Evolutionary conservation across 2,329 filamentous ascomycete genomes (phyloP).

Genomic region (Epichloe elymi): DNA sequence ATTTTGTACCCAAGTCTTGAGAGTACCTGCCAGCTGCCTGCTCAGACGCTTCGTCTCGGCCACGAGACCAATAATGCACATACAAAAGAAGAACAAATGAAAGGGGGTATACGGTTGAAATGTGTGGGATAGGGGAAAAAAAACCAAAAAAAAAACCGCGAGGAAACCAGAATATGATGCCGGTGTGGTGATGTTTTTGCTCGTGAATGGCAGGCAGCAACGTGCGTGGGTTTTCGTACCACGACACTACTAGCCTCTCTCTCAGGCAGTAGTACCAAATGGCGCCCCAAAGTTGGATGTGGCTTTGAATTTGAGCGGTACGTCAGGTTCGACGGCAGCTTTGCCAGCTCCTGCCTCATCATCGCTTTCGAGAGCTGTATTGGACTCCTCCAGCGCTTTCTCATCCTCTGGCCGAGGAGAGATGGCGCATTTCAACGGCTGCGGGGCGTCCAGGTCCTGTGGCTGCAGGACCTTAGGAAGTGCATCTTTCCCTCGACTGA

Average conservation of each 20-base stretch:
- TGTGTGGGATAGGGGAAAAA: background rate
- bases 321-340: conserved; percentile 22
- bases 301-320: conserved; percentile 31
- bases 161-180: background rate
- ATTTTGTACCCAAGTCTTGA: background rate
- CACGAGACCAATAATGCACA: background rate
- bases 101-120: conserved; percentile 2
- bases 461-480: conserved; percentile 29
- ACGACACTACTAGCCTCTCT: background rate
- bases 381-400: conserved; percentile 10
- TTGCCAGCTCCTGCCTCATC: conserved; percentile 15
- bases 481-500: conserved; percentile 32
- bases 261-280: conserved; percentile 20
- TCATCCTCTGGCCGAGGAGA: conserved; percentile 6
- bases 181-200: too few species aligned
- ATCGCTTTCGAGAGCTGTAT: conserved; percentile 9
- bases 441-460: conserved; percentile 3
- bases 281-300: conserved; percentile 36
- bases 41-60: background rate
- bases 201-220: background rate
- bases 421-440: background rate
- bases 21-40: background rate
- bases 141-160: background rate
- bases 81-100: background rate
- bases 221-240: background rate